Evolutionary conservation across 306 rosid genomes (phyloP).

Genomic region (Begonia masoniana): DNA sequence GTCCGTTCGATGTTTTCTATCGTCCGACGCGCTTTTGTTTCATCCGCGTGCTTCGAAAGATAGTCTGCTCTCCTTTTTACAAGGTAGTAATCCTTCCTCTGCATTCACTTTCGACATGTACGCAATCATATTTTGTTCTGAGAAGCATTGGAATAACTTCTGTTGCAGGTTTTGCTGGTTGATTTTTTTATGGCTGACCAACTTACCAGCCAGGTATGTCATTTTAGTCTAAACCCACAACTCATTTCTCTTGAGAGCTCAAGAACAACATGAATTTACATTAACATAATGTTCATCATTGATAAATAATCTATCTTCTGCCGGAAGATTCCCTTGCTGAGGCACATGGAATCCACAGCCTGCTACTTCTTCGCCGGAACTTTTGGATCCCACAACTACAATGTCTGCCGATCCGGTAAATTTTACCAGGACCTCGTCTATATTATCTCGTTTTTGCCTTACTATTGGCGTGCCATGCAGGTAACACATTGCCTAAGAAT

Average conservation of each 20-base stretch:
- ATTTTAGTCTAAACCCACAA: slow-evolving; percentile 7
- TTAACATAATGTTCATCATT: too few relatives aligned
- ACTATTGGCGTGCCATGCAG: slow-evolving; percentile 96
- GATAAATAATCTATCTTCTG: neutral
- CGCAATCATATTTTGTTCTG: neutral
- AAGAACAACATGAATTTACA: neutral
- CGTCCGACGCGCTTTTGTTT: slow-evolving; percentile 82
- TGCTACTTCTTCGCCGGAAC: slow-evolving; percentile 48
- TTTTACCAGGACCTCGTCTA: slow-evolving; percentile 46
- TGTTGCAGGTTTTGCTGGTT: slow-evolving; percentile 56
- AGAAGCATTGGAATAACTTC: neutral
- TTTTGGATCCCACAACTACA: slow-evolving; percentile 33
- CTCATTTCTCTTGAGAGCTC: neutral
- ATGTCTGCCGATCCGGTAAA: slow-evolving; percentile 50
- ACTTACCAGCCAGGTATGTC: slow-evolving; percentile 82
- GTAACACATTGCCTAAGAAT: slow-evolving; percentile 16
- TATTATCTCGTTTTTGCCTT: slow-evolving; percentile 72
- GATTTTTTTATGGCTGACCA: slow-evolving; percentile 98
- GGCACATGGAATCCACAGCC: slow-evolving; percentile 55
- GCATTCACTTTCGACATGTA: neutral
- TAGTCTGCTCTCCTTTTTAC: slow-evolving; percentile 68
- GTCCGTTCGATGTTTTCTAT: slow-evolving; percentile 72
- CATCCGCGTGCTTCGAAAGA: slow-evolving; percentile 64
- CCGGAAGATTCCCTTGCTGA: slow-evolving; percentile 61
- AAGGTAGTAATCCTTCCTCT: slow-evolving; percentile 31